These are phyloP conservation scores for Lentinula sp. DNA, from an alignment of 768 basidiomycete species.

Conservation along the genomic window DNA sequence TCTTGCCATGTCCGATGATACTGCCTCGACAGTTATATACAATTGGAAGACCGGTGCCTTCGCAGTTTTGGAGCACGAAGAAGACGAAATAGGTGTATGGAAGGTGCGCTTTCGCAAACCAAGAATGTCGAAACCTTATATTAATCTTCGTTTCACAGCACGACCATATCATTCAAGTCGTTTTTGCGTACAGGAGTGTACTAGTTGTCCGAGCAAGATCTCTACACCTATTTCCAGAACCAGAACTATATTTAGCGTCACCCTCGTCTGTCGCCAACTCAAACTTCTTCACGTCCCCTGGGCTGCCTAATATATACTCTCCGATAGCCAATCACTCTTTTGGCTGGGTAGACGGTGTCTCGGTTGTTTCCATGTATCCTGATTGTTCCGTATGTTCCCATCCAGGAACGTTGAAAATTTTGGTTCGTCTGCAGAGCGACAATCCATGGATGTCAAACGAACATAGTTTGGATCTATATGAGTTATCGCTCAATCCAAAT, in stretches of 20 bases:
- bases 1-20: slow-evolving; percentile 49
- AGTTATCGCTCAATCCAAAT: slow-evolving; percentile 20
- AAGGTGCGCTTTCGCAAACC: slow-evolving; percentile 15
- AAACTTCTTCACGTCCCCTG: slow-evolving; percentile 5
- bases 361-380: slow-evolving; percentile 22
- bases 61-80: slow-evolving; percentile 38
- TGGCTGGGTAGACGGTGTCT: slow-evolving; percentile 64
- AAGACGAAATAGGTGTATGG: slow-evolving; percentile 18
- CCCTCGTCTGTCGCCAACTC: not conserved
- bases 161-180: slow-evolving; percentile 47
- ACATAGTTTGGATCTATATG: slow-evolving; percentile 48
- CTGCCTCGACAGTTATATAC: slow-evolving; percentile 42
- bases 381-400: not conserved
- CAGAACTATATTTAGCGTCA: slow-evolving; percentile 16
- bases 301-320: slow-evolving; percentile 17
- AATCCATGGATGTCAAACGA: slow-evolving; percentile 52
- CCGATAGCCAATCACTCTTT: slow-evolving; percentile 45
- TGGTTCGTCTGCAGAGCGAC: slow-evolving; percentile 53
- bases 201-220: slow-evolving; percentile 58
- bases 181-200: slow-evolving; percentile 39
- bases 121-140: slow-evolving; percentile 1
- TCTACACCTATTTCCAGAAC: slow-evolving; percentile 48
- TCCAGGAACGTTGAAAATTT: slow-evolving; percentile 33
- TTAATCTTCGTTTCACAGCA: slow-evolving; percentile 21
- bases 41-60: slow-evolving; percentile 47